Base-by-base conservation (phyloP, 2,329 filamentous ascomycete species). In the Sporothrix brunneoviolacea region DNA sequence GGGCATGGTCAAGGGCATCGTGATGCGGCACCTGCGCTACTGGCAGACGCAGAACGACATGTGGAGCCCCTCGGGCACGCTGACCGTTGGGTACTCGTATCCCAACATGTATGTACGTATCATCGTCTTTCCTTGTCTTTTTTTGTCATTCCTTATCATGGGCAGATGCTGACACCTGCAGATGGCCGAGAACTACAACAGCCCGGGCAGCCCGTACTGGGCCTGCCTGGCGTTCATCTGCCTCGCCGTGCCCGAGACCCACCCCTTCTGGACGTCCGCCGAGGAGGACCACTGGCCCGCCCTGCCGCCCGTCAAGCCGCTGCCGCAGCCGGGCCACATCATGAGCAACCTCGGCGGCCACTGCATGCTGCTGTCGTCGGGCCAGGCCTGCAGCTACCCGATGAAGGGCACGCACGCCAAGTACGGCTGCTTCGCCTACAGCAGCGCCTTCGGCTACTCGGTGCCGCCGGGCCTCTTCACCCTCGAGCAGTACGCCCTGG, bases 151-250 rank as follows among this genome's bases (percentile, higher is more conserved):
- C 3, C n/a, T 18, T 18, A 12, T 39, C 1, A 8, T 35, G 19
- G 24, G 12, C 24, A 3, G 10, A 15, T 2, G 13, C 37, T 42
- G 21, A 45, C 40, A 5, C 8, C n/a, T 13, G 28, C 47, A 86
- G 66, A 79, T 90, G 68, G 84, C 85, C 0, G 86, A 91, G 66
- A 90, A 91, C 63, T 91, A 91, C 68, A 91, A 91, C 66, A 88
- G 84, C 9, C 85, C 87, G 0, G 83, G 83, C 30, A 80, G 76
- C 50, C 75, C 76, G 59, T 90, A 90, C 64, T 91, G 87, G 87
- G 85, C 84, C 47, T 90, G 86, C 67, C 71, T 90, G 19, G 80
- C 84, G 1, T 91, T 91, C 61, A 85, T 86, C 39, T 84, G 84
- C 46, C 72, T 91, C 2, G 84, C 83, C 1, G 74, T 88, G 12